Percentiles rank a stretch among this genome's conserved stretches.
These are phyloP conservation scores for Nemophila menziesii DNA, from an alignment of 257 asterid genomes.

Conservation along the genomic window DNA sequence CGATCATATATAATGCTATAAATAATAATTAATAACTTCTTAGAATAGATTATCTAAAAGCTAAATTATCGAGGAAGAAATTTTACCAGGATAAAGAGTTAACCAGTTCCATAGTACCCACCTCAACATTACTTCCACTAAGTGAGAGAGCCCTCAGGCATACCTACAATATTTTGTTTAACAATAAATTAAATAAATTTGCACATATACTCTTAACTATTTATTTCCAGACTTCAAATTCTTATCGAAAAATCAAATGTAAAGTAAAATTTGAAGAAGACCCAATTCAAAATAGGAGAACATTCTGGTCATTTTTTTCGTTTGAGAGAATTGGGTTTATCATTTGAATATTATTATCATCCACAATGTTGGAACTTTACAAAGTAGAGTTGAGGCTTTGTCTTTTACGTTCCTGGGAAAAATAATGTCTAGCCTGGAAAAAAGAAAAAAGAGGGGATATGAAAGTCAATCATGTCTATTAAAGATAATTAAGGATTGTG, in stretches of 20 bases:
- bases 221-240: no score
- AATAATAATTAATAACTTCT: background rate
- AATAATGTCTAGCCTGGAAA: conserved; percentile 42
- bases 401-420: conserved; percentile 26
- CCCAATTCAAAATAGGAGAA: no score
- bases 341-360: conserved; percentile 45
- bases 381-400: conserved; percentile 34
- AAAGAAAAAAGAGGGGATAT: conserved; percentile 1
- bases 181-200: background rate
- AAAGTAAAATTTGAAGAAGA: no score
- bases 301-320: no score
- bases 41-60: background rate
- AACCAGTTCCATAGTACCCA: conserved; percentile 52
- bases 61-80: conserved; percentile 15
- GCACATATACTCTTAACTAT: background rate
- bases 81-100: conserved; percentile 33
- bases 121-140: conserved; percentile 33
- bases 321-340: conserved; percentile 21
- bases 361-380: conserved; percentile 28
- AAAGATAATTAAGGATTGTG: background rate
- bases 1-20: no score
- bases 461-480: background rate
- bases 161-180: conserved; percentile 30
- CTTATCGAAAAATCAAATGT: no score
- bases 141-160: conserved; percentile 38